Evolutionary conservation across 257 asterid species (phyloP), one percentile per base, ranked within the genome.

Genomic region (Echites panduratus): DNA sequence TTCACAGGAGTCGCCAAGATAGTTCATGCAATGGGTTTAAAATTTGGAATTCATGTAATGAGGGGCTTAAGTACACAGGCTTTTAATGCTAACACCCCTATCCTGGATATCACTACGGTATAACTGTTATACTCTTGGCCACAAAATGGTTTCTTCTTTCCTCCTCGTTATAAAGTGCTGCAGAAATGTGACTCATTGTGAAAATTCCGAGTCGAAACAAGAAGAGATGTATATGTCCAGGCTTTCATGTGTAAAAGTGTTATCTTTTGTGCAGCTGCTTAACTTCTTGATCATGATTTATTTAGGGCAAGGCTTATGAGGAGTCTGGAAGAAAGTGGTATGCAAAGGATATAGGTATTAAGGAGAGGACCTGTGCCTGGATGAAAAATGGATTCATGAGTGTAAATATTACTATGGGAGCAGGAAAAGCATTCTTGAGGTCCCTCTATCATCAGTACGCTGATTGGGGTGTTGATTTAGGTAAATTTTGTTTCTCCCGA

Each of bases 31-130:
- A 79, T 90, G 94, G 98, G 99, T 50, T 79, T 95, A 89, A 92
- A 95, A 81, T 92, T 95, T 7, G 99, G 99, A 40, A 90, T 95
- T 78, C 99, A 95, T 85, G 85, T 95, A 11, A 95, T 95, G 99
- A 85, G 92, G 75, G 98, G 99, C 66, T 80, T 95, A 20, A 92
- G 99, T 75, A 83, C 87, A 19, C 98, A 95, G 74, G 98, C 99
- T 43, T 80, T 74, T 79, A 86, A 83, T 78, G 93, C 96, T 71
- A 87, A 90, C 87, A 87, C 94, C 5, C 96, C 90, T 2, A 85
- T 95, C 82, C 84, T 92, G 22, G 96, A 95, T 74, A 71, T 86
- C 71, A 57, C 80, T 57, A 89, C 91, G 92, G 99, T 91, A 89
- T 29, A 74, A 40, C 41, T 53, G 70, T 74, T 67, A 61, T 54